These are phyloP conservation scores for Sphagnum fallax DNA, from an alignment of 228 moss, liverwort and hornwort genomes.

Conservation along the genomic window DNA sequence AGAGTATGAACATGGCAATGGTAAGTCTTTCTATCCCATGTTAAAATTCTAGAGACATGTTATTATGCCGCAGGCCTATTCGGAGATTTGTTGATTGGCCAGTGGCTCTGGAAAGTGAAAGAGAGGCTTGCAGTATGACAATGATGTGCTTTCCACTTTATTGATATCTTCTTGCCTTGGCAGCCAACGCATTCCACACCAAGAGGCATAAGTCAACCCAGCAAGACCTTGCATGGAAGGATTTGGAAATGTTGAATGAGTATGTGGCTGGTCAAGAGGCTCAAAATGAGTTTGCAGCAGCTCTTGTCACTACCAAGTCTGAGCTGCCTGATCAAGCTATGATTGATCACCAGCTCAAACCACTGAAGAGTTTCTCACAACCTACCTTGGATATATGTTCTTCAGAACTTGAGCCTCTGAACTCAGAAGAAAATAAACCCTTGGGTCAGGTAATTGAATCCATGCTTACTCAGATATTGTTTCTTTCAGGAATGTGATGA, in stretches of 20 bases:
- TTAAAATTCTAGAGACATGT: background rate
- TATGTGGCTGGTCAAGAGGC: slow-evolving; percentile 31
- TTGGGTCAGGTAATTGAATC: slow-evolving; percentile 9
- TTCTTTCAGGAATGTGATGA: no score
- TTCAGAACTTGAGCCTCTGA: background rate
- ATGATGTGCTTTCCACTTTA: no score
- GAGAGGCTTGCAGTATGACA: no score
- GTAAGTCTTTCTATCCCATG: slow-evolving; percentile 8
- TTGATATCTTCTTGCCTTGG: background rate
- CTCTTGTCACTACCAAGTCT: no score
- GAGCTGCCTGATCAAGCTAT: slow-evolving; percentile 3
- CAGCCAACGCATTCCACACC: slow-evolving; percentile 23
- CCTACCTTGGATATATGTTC: slow-evolving; percentile 10
- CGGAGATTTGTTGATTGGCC: background rate
- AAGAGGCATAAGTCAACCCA: slow-evolving; percentile 33
- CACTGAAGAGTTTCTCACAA: slow-evolving; percentile 5
- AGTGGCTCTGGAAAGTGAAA: no score
- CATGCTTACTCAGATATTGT: no score
- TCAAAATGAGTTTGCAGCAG: background rate
- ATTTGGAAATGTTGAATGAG: slow-evolving; percentile 55
- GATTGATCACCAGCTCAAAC: slow-evolving; percentile 5
- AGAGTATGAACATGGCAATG: slow-evolving; percentile 22
- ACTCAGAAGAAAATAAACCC: background rate
- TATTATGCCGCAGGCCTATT: background rate
- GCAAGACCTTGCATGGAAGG: slow-evolving; percentile 44